Conservation (phyloP, 345 rosid species). For the Syzygium oleosum region DNA sequence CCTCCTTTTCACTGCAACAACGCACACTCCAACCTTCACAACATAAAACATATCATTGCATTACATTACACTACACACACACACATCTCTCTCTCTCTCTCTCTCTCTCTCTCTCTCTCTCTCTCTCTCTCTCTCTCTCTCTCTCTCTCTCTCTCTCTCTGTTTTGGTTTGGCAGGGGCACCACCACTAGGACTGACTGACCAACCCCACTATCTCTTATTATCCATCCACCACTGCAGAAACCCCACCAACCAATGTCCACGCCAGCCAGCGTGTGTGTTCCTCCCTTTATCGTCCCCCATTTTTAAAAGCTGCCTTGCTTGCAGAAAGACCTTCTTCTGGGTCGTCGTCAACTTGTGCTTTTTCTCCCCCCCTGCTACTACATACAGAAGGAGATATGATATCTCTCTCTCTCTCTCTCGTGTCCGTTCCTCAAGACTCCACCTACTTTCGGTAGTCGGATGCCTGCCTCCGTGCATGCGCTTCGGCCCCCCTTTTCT, state of each 20-base stretch:
- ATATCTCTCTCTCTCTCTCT: not conserved
- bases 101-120: not conserved
- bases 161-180: not conserved
- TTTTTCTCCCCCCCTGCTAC: not conserved
- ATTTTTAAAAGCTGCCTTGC: not conserved
- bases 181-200: not conserved
- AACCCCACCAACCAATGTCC: not conserved
- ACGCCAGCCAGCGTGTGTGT: not conserved
- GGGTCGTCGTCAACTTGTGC: not conserved
- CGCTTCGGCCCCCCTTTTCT: not conserved
- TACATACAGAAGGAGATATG: not conserved
- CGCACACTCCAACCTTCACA: not conserved
- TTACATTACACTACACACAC: too few relatives aligned
- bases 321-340: not conserved
- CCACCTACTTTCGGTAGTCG: not conserved
- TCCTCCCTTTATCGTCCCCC: not conserved
- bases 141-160: not conserved
- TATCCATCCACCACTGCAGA: not conserved
- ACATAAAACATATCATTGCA: not conserved
- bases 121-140: not conserved
- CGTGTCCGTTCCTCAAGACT: not conserved
- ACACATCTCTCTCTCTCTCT: not conserved
- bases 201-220: not conserved
- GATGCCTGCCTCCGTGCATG: not conserved
- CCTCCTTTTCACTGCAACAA: not conserved